Base-by-base conservation (phyloP, 2,329 filamentous ascomycete species). In the Curvularia verruculosa region DNA sequence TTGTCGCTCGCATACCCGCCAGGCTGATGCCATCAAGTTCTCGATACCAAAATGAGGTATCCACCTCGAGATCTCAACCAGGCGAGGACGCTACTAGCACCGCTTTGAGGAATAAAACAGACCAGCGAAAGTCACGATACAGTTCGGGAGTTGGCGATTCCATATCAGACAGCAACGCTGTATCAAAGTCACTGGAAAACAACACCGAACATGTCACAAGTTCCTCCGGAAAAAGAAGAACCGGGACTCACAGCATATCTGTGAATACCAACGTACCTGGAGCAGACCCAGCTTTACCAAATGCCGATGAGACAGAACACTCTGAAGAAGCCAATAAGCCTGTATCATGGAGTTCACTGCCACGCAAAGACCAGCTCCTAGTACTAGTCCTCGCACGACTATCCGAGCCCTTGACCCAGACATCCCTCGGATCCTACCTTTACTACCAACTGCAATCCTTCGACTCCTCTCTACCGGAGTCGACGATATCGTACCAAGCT, bases 391-490 rank as follows among this genome's bases (percentile, higher is more conserved):
- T 96, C 43, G 89, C 91, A 8, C 86, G 92, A 26, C 80, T 96
- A 21, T 91, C 89, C 10, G 92, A 96, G 72, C 92, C 92, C 3
- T 79, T 96, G 34, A 89, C 91, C 0, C 90, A 95, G 70, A 92
- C 90, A 0, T 76, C 73, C 1, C 66, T 77, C 2, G 73, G 73
- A 13, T 85, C 89, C 1, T 96, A 96, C 76, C 87, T 96, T 81
- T 96, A 91, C 77, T 96, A 94, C 75, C 91, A 95, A 74, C 84
- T 96, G n/a, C 87, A 86, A 65, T 94, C 88, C 56, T 94, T 96
- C 66, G 82, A 90, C 23, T 81, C 81, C 2, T 81, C 77, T 21
- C 74, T 83, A 19, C 78, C 83, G 2, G 83, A 87, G 52, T 82
- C 82, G 1, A 86, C 84, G 1, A 92, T 96, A 63, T 86, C 92